These are phyloP conservation scores for Chlorella sp. DNA, from an alignment of 139 green algal species.

Conservation along the genomic window DNA sequence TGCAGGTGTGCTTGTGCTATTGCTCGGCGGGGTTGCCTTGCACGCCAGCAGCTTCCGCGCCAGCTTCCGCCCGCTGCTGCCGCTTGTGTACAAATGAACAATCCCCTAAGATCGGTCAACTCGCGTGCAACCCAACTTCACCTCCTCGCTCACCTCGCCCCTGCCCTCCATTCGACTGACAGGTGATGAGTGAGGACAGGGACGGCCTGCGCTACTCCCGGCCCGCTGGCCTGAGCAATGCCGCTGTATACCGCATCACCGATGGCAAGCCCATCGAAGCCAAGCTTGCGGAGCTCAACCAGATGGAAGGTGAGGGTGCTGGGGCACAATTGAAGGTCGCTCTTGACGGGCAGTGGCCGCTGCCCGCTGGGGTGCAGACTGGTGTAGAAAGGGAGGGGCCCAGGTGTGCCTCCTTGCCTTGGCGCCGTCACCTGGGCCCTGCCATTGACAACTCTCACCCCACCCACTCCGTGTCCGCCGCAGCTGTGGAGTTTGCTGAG, in stretches of 20 bases:
- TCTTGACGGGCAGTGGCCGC: too few relatives aligned
- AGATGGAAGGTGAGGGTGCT: not conserved
- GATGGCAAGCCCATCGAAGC: conserved; percentile 36
- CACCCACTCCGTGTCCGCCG: not conserved
- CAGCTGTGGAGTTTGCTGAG: conserved; percentile 44
- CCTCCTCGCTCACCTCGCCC: too few relatives aligned
- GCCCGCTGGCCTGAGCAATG: not conserved
- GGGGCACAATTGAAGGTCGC: too few relatives aligned
- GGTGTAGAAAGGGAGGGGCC: too few relatives aligned
- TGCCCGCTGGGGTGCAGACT: too few relatives aligned
- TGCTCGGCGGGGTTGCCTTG: too few relatives aligned
- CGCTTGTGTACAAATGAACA: too few relatives aligned
- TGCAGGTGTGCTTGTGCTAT: not conserved
- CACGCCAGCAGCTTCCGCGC: too few relatives aligned
- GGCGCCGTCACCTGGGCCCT: not conserved
- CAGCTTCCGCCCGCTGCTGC: too few relatives aligned
- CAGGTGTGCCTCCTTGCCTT: not conserved
- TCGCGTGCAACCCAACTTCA: too few relatives aligned
- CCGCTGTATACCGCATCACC: conserved; percentile 35
- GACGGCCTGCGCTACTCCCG: not conserved
- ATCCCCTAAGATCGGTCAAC: too few relatives aligned
- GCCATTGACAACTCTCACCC: not conserved
- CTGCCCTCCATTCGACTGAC: too few relatives aligned
- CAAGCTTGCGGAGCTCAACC: conserved; percentile 40
- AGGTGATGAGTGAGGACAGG: not conserved